Evolutionary conservation across 306 rosid species (phyloP), one percentile per base, ranked within the genome.

Genomic region (Notholithocarpus densiflorus): DNA sequence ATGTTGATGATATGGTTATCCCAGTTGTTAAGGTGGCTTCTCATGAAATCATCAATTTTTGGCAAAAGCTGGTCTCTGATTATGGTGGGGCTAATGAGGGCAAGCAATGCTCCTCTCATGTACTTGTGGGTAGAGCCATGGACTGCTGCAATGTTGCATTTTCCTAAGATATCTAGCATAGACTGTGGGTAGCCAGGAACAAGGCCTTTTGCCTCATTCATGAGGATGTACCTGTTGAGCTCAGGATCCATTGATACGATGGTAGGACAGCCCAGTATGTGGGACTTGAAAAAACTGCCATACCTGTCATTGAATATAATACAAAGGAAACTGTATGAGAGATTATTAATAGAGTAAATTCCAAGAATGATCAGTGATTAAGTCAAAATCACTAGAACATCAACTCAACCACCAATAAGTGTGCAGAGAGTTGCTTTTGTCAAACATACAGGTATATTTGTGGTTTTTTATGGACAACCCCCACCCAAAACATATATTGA

Each of bases 181-280:
- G 99, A 96, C 68, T 89, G 91, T 4, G 99, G 99, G 82, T 96
- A 96, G 2, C 99, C 99, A 71, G 99, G 97, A 82, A 96, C 94
- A 34, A 96, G 93, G 15, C 99, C 99, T 79, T 91, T 93, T 55
- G 97, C 78, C 86, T 96, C 98, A 84, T 93, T 96, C 98, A 91
- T 86, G 27, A 96, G 81, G 65, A 96, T 90, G 90, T 89, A 96
- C 82, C 90, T 87, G 79, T 96, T 96, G 4, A 91, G 61, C 82
- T 96, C 99, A 70, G 99, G 88, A 91, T 96, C 99, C 98, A 96
- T 93, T 3, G 97, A 96, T 60, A 96, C 98, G 56, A 90, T 89
- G 56, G 98, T 96, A 72, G 99, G 99, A 85, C 98, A 91, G 14
- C 99, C 99, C 71, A 96, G 84, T 77, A 96, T 85, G 88, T 96